phyloP scores from a whole-genome alignment of 805 yeast genomes.

The Zygosaccharomyces bailii region DNA sequence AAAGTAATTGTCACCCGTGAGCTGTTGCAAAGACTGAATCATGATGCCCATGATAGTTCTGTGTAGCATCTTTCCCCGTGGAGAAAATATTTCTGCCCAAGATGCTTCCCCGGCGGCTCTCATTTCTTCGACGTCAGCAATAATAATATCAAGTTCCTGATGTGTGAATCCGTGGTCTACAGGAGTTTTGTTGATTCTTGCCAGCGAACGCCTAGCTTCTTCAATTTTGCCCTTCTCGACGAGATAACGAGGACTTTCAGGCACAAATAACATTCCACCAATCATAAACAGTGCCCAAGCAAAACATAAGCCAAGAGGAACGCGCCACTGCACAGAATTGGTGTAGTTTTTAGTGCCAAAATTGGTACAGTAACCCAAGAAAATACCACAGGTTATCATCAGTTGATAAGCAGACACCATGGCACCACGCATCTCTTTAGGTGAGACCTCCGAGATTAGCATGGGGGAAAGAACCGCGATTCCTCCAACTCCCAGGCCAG shows the following conservation, averaged over 20 bases:
- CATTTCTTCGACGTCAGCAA: slow-evolving; percentile 61
- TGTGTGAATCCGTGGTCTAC: slow-evolving; percentile 52
- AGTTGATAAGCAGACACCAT: slow-evolving; percentile 71
- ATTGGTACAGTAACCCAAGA: slow-evolving; percentile 71
- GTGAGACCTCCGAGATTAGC: slow-evolving; percentile 49
- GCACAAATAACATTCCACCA: slow-evolving; percentile 49
- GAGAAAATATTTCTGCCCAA: slow-evolving; percentile 69
- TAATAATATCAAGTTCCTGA: slow-evolving; percentile 54
- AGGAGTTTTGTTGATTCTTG: slow-evolving; percentile 53
- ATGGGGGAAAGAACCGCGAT: slow-evolving; percentile 74
- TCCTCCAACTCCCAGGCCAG: slow-evolving; percentile 78
- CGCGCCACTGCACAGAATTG: slow-evolving; percentile 66
- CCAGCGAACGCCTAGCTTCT: slow-evolving; percentile 59
- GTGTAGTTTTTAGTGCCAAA: slow-evolving; percentile 50
- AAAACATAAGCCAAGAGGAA: slow-evolving; percentile 60
- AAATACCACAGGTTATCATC: slow-evolving; percentile 71
- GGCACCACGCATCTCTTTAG: slow-evolving; percentile 59
- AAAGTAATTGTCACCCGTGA: slow-evolving; percentile 67
- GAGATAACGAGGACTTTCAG: slow-evolving; percentile 74
- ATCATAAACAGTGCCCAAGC: slow-evolving; percentile 46
- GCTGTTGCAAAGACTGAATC: slow-evolving; percentile 65
- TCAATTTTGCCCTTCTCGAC: slow-evolving; percentile 54
- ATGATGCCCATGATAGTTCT: slow-evolving; percentile 51
- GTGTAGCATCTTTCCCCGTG: slow-evolving; percentile 41
- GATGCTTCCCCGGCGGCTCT: slow-evolving; percentile 59